Conservation (phyloP, 768 basidiomycete species). For the Russula griseocarnosa region DNA sequence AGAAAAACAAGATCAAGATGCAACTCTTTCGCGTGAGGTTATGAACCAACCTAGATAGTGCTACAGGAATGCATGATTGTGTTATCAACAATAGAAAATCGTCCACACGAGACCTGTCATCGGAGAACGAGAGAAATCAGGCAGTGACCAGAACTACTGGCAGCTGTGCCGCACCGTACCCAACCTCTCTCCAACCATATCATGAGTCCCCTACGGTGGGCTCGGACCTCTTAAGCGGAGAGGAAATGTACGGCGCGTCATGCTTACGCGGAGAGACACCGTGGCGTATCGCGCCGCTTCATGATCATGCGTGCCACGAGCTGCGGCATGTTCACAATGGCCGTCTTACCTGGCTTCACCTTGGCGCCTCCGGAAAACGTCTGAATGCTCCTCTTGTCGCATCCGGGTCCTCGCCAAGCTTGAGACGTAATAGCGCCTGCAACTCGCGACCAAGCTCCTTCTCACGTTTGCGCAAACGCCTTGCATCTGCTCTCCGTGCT, state of each 20-base stretch:
- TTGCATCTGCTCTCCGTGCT: slow-evolving; percentile 40
- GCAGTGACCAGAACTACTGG: neutral
- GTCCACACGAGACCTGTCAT: slow-evolving; percentile 13
- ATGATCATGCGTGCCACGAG: slow-evolving; percentile 49
- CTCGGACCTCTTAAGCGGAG: slow-evolving; percentile 32
- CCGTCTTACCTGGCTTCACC: slow-evolving; percentile 19
- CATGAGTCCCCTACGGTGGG: slow-evolving; percentile 9
- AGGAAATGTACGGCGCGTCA: slow-evolving; percentile 32
- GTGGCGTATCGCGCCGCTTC: slow-evolving; percentile 39
- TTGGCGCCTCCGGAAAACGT: neutral
- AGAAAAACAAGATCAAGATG: slow-evolving; percentile 13
- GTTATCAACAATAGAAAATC: slow-evolving; percentile 20
- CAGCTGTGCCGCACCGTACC: slow-evolving; percentile 3
- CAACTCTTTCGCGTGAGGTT: slow-evolving; percentile 21
- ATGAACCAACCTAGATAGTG: slow-evolving; percentile 25
- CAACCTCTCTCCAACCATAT: neutral
- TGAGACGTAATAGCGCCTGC: slow-evolving; percentile 52
- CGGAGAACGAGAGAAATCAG: neutral
- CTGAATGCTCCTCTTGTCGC: slow-evolving; percentile 29
- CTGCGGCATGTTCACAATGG: slow-evolving; percentile 37
- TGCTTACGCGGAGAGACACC: slow-evolving; percentile 38
- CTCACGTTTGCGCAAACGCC: slow-evolving; percentile 46
- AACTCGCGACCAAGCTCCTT: slow-evolving; percentile 56
- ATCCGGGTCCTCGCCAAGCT: slow-evolving; percentile 38
- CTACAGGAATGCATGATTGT: slow-evolving; percentile 30